These are phyloP conservation scores for Saksenaea oblongispora DNA, from an alignment of 371 early-diverging fungal species.

Conservation along the genomic window DNA sequence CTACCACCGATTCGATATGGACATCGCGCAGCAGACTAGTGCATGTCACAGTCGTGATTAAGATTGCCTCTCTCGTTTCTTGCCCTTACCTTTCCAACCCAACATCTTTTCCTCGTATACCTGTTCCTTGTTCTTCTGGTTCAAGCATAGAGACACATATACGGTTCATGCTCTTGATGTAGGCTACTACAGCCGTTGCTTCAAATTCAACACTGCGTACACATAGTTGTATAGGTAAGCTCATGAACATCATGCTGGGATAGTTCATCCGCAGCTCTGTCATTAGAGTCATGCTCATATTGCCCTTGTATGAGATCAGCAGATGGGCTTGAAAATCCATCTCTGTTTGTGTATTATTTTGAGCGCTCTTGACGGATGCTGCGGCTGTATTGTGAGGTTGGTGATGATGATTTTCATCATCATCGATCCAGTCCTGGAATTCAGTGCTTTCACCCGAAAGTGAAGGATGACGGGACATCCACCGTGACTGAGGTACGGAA, in stretches of 20 bases:
- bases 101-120: constrained; percentile 19
- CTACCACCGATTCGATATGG: constrained; percentile 86
- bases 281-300: constrained; percentile 80
- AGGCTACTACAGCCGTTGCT: constrained; percentile 87
- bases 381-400: constrained; percentile 6
- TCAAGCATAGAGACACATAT: constrained; percentile 91
- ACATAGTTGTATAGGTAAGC: constrained; percentile 82
- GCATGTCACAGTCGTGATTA: not conserved
- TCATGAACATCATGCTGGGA: constrained; percentile 89
- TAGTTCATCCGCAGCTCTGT: constrained; percentile 92
- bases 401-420: constrained; percentile 26
- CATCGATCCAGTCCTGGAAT: constrained; percentile 51
- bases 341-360: constrained; percentile 21
- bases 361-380: constrained; percentile 10
- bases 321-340: constrained; percentile 82
- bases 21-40: constrained; percentile 72
- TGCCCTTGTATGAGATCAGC: constrained; percentile 77
- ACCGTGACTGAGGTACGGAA: not conserved
- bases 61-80: not conserved
- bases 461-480: not conserved
- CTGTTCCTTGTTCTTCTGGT: constrained; percentile 52
- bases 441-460: not conserved
- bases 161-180: constrained; percentile 69
- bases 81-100: constrained; percentile 38
- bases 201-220: constrained; percentile 85